A percentile compares a stretch with the other conserved stretches of the same genome.
These are phyloP conservation scores for Sporormia fimetaria DNA, from an alignment of 495 filamentous ascomycete genomes.

Conservation along the genomic window DNA sequence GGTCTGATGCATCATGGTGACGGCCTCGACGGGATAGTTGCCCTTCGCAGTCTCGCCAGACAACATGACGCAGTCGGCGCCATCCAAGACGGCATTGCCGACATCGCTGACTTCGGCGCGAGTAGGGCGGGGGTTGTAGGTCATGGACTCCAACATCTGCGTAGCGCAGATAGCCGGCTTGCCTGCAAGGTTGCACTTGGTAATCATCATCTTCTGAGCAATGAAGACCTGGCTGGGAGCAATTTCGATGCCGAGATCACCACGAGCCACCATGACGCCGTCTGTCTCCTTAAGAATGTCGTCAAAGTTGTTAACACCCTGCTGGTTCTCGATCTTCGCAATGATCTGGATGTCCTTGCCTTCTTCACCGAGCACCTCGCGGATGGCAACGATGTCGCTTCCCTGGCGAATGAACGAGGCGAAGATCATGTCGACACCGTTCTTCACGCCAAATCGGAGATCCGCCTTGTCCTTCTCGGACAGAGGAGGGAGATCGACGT, in stretches of 20 bases:
- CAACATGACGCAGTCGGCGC: slow-evolving; percentile 98
- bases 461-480: slow-evolving; percentile 98
- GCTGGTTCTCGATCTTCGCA: slow-evolving; percentile 99
- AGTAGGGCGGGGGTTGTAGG: slow-evolving; percentile 95
- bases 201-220: slow-evolving; percentile 99
- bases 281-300: slow-evolving; percentile 94
- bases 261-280: slow-evolving; percentile 99
- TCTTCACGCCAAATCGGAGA: slow-evolving; percentile 90
- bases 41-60: slow-evolving; percentile 98
- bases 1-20: slow-evolving; percentile 95
- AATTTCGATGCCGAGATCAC: slow-evolving; percentile 97
- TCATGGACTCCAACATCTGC: slow-evolving; percentile 97
- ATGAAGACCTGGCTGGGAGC: slow-evolving; percentile 96
- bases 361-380: slow-evolving; percentile 80
- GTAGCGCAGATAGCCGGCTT: slow-evolving; percentile 96
- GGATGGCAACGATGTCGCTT: slow-evolving; percentile 83
- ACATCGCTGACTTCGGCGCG: slow-evolving; percentile 97
- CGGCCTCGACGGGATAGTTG: slow-evolving; percentile 81
- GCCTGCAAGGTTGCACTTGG: slow-evolving; percentile 98
- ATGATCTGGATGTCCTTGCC: slow-evolving; percentile 98
- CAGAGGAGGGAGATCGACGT: slow-evolving; percentile 92
- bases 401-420: slow-evolving; percentile 95
- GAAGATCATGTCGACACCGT: slow-evolving; percentile 97
- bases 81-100: slow-evolving; percentile 93
- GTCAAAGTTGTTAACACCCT: slow-evolving; percentile 97